phyloP scores from a whole-genome alignment of 495 filamentous ascomycete genomes.

The Aspergillus asperescens region DNA sequence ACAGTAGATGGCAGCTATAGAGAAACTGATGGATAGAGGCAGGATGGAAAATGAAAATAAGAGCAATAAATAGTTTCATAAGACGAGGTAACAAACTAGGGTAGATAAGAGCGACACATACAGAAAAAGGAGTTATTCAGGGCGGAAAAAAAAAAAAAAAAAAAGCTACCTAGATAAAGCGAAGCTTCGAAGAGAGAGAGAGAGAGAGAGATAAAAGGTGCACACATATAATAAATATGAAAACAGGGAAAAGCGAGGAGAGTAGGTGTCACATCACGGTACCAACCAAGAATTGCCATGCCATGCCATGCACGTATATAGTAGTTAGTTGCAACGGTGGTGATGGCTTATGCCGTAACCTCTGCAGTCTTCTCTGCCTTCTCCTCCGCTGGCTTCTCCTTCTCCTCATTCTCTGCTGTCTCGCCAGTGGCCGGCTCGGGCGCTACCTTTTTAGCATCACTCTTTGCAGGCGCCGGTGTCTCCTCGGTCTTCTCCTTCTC shows the following conservation, averaged over 20 bases:
- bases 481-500: slow-evolving; percentile 23
- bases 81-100: not conserved
- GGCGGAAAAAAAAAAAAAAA: not conserved
- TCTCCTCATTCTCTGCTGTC: slow-evolving; percentile 5
- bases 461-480: slow-evolving; percentile 20
- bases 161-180: too few relatives aligned
- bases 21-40: not conserved
- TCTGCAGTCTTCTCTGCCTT: slow-evolving; percentile 14
- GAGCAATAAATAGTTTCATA: too few relatives aligned
- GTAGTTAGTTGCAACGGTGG: not conserved
- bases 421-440: slow-evolving; percentile 15
- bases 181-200: too few relatives aligned
- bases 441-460: slow-evolving; percentile 22
- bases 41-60: not conserved
- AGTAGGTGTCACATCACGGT: not conserved
- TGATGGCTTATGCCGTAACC: slow-evolving; percentile 15
- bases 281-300: slow-evolving; percentile 7
- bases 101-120: not conserved
- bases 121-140: too few relatives aligned
- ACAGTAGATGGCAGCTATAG: too few relatives aligned
- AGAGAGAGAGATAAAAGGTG: too few relatives aligned
- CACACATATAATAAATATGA: not conserved
- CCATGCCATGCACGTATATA: slow-evolving; percentile 4
- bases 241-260: not conserved
- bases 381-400: slow-evolving; percentile 10